Percentiles rank a stretch among this genome's conserved stretches.
phyloP scores from a whole-genome alignment of 1,284 basidiomycete species.

The Mrakiaceae sp. region DNA sequence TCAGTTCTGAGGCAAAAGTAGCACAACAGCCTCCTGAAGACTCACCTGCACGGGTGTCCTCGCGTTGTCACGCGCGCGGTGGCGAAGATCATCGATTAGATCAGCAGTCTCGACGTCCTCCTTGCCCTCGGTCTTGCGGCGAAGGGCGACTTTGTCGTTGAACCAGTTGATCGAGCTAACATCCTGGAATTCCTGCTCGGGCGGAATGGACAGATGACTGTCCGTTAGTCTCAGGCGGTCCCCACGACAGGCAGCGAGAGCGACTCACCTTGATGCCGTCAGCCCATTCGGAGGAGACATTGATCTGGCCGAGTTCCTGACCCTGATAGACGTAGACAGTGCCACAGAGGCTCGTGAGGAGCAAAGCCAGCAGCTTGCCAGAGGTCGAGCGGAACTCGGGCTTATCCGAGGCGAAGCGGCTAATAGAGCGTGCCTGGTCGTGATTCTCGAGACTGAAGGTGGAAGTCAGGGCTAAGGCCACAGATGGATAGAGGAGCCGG shows the following conservation, averaged over 20 bases:
- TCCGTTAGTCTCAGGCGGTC: too few species aligned
- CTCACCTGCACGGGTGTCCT: constrained; percentile 11
- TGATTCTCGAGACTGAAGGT: constrained; percentile 32
- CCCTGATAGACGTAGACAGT: constrained; percentile 65
- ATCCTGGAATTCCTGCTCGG: too few species aligned
- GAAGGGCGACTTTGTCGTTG: not conserved
- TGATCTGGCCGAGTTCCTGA: constrained; percentile 57
- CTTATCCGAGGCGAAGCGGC: constrained; percentile 53
- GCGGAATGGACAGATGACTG: too few species aligned
- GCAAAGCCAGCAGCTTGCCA: constrained; percentile 53
- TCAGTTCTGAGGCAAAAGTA: too few species aligned
- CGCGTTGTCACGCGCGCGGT: constrained; percentile 26
- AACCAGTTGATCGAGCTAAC: too few species aligned
- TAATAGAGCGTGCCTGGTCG: constrained; percentile 51
- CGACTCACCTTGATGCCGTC: too few species aligned
- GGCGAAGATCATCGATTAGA: constrained; percentile 29
- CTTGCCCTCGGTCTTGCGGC: constrained; percentile 11
- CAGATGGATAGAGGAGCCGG: not conserved
- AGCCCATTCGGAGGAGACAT: constrained; percentile 40
- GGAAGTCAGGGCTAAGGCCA: not conserved
- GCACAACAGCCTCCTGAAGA: not conserved
- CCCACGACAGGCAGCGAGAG: too few species aligned
- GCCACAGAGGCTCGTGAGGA: constrained; percentile 51
- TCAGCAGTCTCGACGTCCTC: constrained; percentile 16
- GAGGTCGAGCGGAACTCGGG: constrained; percentile 45